Conservation (phyloP, 768 basidiomycete species). For the Lyophyllum decastes region DNA sequence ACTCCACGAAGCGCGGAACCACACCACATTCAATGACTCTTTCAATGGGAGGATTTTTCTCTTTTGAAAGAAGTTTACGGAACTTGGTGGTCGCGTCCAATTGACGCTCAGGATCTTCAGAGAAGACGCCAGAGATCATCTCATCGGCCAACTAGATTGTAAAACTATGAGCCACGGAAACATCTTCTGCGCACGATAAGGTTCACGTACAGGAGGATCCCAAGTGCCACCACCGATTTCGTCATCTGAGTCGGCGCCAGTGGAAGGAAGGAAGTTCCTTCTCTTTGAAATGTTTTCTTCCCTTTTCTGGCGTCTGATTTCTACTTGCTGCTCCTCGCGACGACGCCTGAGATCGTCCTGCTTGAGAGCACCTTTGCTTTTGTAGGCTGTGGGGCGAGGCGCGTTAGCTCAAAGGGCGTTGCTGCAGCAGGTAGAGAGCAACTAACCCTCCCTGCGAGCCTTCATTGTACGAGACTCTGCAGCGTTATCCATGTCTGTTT, state of each 20-base stretch:
- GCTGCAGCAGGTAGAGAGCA: slow-evolving; percentile 22
- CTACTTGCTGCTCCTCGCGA: slow-evolving; percentile 98
- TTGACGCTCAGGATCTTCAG: slow-evolving; percentile 88
- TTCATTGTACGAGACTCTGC: slow-evolving; percentile 71
- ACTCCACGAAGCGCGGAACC: slow-evolving; percentile 95
- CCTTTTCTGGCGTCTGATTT: slow-evolving; percentile 97
- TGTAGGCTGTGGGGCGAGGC: slow-evolving; percentile 65
- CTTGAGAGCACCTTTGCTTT: slow-evolving; percentile 87
- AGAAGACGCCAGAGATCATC: slow-evolving; percentile 93
- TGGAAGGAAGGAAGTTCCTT: slow-evolving; percentile 84
- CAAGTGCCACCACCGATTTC: slow-evolving; percentile 70
- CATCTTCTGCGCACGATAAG: slow-evolving; percentile 10
- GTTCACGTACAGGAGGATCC: slow-evolving; percentile 72
- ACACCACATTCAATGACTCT: slow-evolving; percentile 97
- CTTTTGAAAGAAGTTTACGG: slow-evolving; percentile 97
- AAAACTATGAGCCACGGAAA: slow-evolving; percentile 14
- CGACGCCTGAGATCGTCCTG: slow-evolving; percentile 93
- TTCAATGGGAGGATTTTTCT: slow-evolving; percentile 99
- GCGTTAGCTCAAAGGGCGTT: slow-evolving; percentile 38
- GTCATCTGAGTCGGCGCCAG: slow-evolving; percentile 87
- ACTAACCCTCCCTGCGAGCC: slow-evolving; percentile 71
- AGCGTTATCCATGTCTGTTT: slow-evolving; percentile 39
- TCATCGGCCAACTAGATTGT: slow-evolving; percentile 73
- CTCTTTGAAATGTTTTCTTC: slow-evolving; percentile 99
- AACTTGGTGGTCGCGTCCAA: slow-evolving; percentile 98